Evolutionary conservation across 75 land plant genomes (phyloP), one percentile per base, ranked within the genome.

Genomic region (Chamaecyparis obtusa): DNA sequence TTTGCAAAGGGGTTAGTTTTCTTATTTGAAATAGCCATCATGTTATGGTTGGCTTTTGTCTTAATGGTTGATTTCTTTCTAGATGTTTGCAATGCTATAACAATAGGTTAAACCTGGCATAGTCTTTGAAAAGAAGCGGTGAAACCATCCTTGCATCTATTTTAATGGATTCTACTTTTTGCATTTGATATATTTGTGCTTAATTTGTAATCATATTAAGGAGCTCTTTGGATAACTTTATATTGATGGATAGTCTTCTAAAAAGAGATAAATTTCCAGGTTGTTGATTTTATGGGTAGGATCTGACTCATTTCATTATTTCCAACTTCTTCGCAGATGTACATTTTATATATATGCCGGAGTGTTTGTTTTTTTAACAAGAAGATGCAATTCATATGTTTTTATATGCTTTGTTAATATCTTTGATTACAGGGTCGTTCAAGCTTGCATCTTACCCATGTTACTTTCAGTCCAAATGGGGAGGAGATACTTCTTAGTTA

Each of bases 381-480:
- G 27, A 43, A 24, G 48, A 27, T 46, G 33, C 16, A 11, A 27
- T 81, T 81, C 46, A 81, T 46, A 46, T 46, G 19, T 81, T 81
- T 41, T 81, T 13, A 81, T 46, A 49, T 81, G 83, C 24, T 78
- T 41, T 78, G 30, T 87, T 21, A 41, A 81, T 57, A 19, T 54
- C 36, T 69, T 81, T 83, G 30, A 60, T 87, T 93, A 35, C 95
- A 98, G 99, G 92, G 92, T 44, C 94, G 93, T 43, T 91, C 96
- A 37, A 91, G 93, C 67, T 91, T 97, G 90, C 99, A 98, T 80
- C 92, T 98, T 9, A 98, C 99, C 37, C 99, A 98, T 93, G 99
- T 98, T 77, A 89, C 99, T 39, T 98, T 98, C 86, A 97, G 99
- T 88, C 97, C 99, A 7, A 93, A 94, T 87, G 96, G 99, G 55